Percentiles rank a stretch among this genome's conserved stretches.
Evolutionary conservation across 805 yeast species (phyloP).

Genomic region (Metschnikowia sp.): DNA sequence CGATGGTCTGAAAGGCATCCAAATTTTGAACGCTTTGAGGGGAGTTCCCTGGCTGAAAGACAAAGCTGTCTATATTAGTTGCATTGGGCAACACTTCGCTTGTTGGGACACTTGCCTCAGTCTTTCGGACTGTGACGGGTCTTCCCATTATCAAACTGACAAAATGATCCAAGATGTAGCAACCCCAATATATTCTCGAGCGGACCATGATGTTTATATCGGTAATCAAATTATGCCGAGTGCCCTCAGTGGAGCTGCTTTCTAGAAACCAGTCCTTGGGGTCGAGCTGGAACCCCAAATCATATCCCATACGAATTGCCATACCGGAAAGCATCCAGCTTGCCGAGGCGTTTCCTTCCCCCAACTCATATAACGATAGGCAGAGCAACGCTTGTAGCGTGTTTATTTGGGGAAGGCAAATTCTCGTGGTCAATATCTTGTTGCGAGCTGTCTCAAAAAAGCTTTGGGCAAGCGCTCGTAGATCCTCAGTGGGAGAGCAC

Average conservation of each 20-base stretch:
- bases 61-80: conserved; percentile 12
- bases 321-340: conserved; percentile 22
- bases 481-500: conserved; percentile 8
- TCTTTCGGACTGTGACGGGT: conserved; percentile 19
- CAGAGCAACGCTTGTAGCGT: conserved; percentile 20
- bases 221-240: conserved; percentile 9
- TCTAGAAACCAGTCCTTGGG: conserved; percentile 18
- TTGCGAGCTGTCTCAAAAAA: conserved; percentile 16
- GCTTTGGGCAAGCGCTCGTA: conserved; percentile 10
- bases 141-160: conserved; percentile 20
- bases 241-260: neutral
- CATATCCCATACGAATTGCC: conserved; percentile 21
- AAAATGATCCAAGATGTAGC: conserved; percentile 17
- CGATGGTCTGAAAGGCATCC: conserved; percentile 16
- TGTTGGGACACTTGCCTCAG: conserved; percentile 18
- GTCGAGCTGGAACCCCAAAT: conserved; percentile 19
- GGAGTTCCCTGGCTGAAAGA: conserved; percentile 10
- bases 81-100: conserved; percentile 18
- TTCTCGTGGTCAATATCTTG: conserved; percentile 12
- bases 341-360: conserved; percentile 19
- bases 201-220: conserved; percentile 15
- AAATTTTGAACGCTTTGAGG: conserved; percentile 8
- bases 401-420: conserved; percentile 15
- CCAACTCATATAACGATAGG: conserved; percentile 17
- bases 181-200: conserved; percentile 20